phyloP scores from a whole-genome alignment of 345 rosid genomes.

The Populus simonii region DNA sequence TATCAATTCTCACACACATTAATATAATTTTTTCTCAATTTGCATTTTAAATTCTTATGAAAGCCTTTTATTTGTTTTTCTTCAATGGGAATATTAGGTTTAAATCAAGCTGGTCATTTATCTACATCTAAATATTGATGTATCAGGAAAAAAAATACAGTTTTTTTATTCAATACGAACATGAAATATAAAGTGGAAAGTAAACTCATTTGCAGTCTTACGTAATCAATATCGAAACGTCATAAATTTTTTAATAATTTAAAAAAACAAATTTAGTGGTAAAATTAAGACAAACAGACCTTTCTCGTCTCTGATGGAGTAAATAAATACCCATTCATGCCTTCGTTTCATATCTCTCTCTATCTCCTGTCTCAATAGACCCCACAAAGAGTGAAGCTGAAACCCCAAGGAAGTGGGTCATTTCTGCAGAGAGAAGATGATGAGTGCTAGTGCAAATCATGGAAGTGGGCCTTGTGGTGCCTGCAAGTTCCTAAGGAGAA shows the following conservation, averaged over 20 bases:
- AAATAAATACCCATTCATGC: conserved; percentile 15
- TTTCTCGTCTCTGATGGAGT: background rate
- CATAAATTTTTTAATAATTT: background rate
- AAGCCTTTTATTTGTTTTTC: background rate
- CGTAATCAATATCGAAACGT: background rate
- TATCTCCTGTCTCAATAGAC: background rate
- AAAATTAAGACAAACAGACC: background rate
- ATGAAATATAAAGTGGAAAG: no score
- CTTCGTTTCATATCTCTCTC: background rate
- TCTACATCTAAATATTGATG: no score
- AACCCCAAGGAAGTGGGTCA: background rate
- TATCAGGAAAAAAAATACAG: no score
- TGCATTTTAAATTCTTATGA: background rate
- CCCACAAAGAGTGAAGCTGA: background rate
- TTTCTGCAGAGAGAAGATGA: background rate
- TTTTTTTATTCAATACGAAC: no score
- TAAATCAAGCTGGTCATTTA: no score
- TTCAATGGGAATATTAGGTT: background rate
- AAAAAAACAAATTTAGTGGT: background rate
- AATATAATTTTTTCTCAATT: no score
- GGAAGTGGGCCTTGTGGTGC: conserved; percentile 85
- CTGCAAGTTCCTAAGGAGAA: conserved; percentile 81
- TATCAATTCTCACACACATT: background rate
- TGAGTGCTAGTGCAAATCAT: background rate
- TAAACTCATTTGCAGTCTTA: no score